Percentiles rank a stretch among this genome's conserved stretches.
Conservation (phyloP, 2,329 filamentous ascomycete species). For the Venturia oleaginea region DNA sequence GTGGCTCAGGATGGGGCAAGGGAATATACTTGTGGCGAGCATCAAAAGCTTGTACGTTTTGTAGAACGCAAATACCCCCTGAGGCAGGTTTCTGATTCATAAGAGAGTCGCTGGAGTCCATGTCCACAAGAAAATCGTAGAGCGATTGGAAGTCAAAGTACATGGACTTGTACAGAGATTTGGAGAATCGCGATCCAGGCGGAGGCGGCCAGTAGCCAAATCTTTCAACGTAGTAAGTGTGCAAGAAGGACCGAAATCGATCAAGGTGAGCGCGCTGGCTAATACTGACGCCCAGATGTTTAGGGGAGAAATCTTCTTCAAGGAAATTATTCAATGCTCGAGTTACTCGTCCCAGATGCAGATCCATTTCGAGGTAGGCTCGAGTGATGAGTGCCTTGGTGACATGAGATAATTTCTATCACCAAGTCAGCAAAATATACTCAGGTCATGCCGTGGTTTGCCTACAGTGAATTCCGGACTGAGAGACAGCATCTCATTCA, state of each 20-base stretch:
- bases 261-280: constrained; percentile 59
- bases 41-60: constrained; percentile 61
- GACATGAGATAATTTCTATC: constrained; percentile 29
- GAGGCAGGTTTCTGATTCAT: constrained; percentile 46
- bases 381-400: constrained; percentile 58
- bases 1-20: constrained; percentile 56
- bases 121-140: constrained; percentile 63
- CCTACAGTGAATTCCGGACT: constrained; percentile 54
- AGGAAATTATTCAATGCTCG: constrained; percentile 57
- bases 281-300: constrained; percentile 54
- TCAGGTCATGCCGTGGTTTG: constrained; percentile 16
- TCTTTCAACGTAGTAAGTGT: constrained; percentile 55
- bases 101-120: constrained; percentile 40
- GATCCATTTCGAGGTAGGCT: constrained; percentile 56
- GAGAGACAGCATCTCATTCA: constrained; percentile 52
- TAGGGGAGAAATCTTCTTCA: constrained; percentile 58
- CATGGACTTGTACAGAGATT: constrained; percentile 52
- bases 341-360: constrained; percentile 49
- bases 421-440: background rate
- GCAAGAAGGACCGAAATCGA: constrained; percentile 60
- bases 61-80: constrained; percentile 61
- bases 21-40: constrained; percentile 47
- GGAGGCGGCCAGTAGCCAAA: constrained; percentile 65
- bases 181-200: constrained; percentile 44
- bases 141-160: constrained; percentile 60